Evolutionary conservation across 2,329 filamentous ascomycete species (phyloP).

Genomic region (Hypoxylon sp.): DNA sequence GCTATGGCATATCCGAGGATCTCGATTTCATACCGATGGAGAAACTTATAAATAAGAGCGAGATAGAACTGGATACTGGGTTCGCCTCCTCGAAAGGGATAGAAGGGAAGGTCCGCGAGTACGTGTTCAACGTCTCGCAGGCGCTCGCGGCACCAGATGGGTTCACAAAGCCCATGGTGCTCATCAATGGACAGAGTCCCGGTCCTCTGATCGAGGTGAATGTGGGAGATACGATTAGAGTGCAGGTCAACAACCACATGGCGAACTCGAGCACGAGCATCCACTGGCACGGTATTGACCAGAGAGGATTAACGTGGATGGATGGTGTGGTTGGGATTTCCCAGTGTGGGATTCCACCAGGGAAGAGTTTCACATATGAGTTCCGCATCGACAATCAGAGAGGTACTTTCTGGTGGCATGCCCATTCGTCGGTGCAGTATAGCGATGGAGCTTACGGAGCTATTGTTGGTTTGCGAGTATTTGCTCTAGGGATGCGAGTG

Average conservation of each 20-base stretch:
- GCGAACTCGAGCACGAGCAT: conserved; percentile 64
- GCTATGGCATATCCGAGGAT: conserved; percentile 46
- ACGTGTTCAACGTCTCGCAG: conserved; percentile 55
- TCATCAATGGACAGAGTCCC: conserved; percentile 60
- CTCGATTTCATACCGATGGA: conserved; percentile 48
- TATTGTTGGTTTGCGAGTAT: conserved; percentile 60
- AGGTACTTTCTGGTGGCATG: conserved; percentile 70
- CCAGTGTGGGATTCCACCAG: conserved; percentile 72
- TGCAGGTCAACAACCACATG: conserved; percentile 60
- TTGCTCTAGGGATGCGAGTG: background rate
- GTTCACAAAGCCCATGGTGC: conserved; percentile 57
- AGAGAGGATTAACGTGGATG: conserved; percentile 75
- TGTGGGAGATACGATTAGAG: conserved; percentile 60
- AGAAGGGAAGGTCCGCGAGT: conserved; percentile 48
- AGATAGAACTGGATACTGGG: conserved; percentile 51
- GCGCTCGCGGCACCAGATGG: conserved; percentile 56
- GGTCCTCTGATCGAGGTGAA: conserved; percentile 63
- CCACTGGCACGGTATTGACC: conserved; percentile 79
- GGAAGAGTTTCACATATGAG: conserved; percentile 71
- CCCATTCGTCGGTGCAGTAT: conserved; percentile 73
- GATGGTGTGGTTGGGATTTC: conserved; percentile 75
- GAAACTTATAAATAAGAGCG: conserved; percentile 49
- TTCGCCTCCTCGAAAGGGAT: conserved; percentile 42
- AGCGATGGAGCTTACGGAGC: conserved; percentile 75
- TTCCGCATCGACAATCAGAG: conserved; percentile 64